Evolutionary conservation across 179 eudicot species (phyloP).

Genomic region (Patellifolia procumbens): DNA sequence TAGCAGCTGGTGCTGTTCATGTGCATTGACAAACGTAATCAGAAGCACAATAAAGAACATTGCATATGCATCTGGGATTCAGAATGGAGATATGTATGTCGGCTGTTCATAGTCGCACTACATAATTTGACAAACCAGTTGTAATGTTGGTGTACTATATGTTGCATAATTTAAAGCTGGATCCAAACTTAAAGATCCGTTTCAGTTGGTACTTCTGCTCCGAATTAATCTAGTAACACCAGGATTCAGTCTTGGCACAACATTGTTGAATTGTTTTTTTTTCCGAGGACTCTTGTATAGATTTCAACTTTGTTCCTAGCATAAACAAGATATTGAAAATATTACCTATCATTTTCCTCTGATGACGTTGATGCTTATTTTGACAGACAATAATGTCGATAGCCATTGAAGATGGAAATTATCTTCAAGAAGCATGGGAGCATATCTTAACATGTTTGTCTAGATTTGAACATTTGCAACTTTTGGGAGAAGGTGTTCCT

Average conservation of each 20-base stretch:
- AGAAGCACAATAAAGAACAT: not conserved
- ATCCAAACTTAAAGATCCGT: conserved; percentile 2
- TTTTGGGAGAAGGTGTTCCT: conserved; percentile 96
- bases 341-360: not conserved
- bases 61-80: not conserved
- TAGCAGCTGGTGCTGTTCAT: not conserved
- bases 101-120: not conserved
- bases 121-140: not conserved
- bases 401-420: conserved; percentile 95
- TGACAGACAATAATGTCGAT: conserved; percentile 86
- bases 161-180: not conserved
- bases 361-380: conserved; percentile 18
- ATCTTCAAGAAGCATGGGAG: conserved; percentile 98
- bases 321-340: not conserved
- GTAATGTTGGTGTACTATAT: not conserved
- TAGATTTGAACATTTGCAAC: conserved; percentile 97
- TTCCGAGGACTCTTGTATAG: not conserved
- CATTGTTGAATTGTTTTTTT: no score
- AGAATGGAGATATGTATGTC: not conserved
- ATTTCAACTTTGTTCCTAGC: not conserved
- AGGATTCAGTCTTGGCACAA: not conserved
- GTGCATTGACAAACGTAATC: not conserved
- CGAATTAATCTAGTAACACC: not conserved
- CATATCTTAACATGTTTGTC: conserved; percentile 94
- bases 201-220: not conserved